A percentile compares a stretch with the other conserved stretches of the same genome.
phyloP scores from a whole-genome alignment of 768 basidiomycete species.

The Lentinus brumalis region DNA sequence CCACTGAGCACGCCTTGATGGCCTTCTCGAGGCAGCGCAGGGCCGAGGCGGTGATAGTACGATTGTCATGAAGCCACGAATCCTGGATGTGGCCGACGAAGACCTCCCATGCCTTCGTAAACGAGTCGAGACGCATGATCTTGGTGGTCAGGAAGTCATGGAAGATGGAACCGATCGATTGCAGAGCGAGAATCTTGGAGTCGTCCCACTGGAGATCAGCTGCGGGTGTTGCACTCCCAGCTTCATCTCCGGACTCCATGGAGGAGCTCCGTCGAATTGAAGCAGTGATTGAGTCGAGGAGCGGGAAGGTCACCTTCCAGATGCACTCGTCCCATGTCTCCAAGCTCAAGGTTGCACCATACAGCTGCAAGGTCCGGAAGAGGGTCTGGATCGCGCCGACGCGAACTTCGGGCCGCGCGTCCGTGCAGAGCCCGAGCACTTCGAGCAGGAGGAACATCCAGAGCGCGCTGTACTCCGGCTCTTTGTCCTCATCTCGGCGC shows the following conservation, averaged over 20 bases:
- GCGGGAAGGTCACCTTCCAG: conserved; percentile 89
- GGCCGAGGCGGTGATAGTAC: conserved; percentile 78
- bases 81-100: conserved; percentile 76
- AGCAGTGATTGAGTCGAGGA: conserved; percentile 68
- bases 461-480: conserved; percentile 75
- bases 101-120: conserved; percentile 69
- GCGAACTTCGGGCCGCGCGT: conserved; percentile 83
- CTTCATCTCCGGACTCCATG: conserved; percentile 12
- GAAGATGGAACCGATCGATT: conserved; percentile 83
- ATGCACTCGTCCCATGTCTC: conserved; percentile 90
- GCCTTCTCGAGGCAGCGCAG: conserved; percentile 83
- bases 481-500: conserved; percentile 63
- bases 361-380: conserved; percentile 91
- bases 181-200: conserved; percentile 81
- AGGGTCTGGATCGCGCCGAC: conserved; percentile 94
- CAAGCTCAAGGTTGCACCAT: conserved; percentile 80
- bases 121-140: conserved; percentile 73
- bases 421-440: conserved; percentile 80
- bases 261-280: conserved; percentile 47
- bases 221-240: conserved; percentile 15
- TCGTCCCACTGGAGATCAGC: conserved; percentile 75
- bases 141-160: conserved; percentile 75
- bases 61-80: conserved; percentile 62
- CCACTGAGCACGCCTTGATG: conserved; percentile 55
- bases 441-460: conserved; percentile 93